Conservation (phyloP, 257 asterid species). For the Ehretia macrophylla region DNA sequence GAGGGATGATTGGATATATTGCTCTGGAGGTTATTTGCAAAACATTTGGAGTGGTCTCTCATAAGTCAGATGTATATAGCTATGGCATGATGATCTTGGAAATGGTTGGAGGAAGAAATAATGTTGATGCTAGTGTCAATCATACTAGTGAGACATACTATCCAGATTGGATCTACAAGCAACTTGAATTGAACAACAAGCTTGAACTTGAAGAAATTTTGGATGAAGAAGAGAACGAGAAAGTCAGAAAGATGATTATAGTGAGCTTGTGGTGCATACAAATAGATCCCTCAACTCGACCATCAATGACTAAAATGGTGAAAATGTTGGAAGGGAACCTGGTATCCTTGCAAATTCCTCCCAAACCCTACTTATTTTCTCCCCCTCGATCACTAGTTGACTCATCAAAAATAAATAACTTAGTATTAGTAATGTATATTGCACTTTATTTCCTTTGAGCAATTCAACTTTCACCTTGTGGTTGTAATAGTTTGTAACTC, state of each 20-base stretch:
- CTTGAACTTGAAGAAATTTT: background rate
- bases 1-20: slow-evolving; percentile 29
- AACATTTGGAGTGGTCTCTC: slow-evolving; percentile 20
- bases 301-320: slow-evolving; percentile 16
- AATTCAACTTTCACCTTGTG: too few species aligned
- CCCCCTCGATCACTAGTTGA: background rate
- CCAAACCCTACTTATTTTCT: background rate
- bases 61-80: slow-evolving; percentile 37
- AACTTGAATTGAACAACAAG: slow-evolving; percentile 8
- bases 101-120: slow-evolving; percentile 34
- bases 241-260: background rate
- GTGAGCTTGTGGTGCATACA: slow-evolving; percentile 34
- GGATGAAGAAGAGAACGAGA: slow-evolving; percentile 6
- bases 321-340: background rate
- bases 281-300: slow-evolving; percentile 20
- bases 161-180: slow-evolving; percentile 31
- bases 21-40: slow-evolving; percentile 29
- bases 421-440: too few species aligned
- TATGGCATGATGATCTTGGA: slow-evolving; percentile 36
- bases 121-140: slow-evolving; percentile 1
- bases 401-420: background rate
- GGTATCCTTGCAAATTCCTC: slow-evolving; percentile 2
- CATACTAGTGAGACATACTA: slow-evolving; percentile 21
- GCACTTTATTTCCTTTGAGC: background rate
- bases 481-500: too few species aligned